Percentiles rank a stretch among this genome's conserved stretches.
These are phyloP conservation scores for Fusarium armeniacum DNA, from an alignment of 2,329 filamentous ascomycete genomes.

Conservation along the genomic window DNA sequence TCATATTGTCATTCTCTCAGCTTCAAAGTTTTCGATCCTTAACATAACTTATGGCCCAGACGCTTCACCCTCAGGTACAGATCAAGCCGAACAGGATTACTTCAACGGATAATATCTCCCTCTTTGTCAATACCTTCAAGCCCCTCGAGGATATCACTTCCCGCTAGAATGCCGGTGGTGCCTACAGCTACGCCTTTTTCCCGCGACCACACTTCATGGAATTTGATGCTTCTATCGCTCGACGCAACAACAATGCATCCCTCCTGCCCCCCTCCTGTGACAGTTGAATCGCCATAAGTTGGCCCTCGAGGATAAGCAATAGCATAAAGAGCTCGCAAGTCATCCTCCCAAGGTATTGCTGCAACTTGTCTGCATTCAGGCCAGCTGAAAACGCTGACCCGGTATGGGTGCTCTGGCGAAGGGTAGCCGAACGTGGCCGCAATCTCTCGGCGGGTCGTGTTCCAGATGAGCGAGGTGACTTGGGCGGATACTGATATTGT, in stretches of 20 bases:
- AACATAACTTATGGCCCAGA: constrained; percentile 35
- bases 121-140: constrained; percentile 84
- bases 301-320: constrained; percentile 79
- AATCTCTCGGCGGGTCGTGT: constrained; percentile 85
- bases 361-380: constrained; percentile 89
- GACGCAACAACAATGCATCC: constrained; percentile 88
- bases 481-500: constrained; percentile 94
- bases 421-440: constrained; percentile 94
- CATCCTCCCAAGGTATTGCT: constrained; percentile 85
- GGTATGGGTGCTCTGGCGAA: constrained; percentile 87
- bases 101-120: constrained; percentile 77
- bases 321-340: constrained; percentile 87
- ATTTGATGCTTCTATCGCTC: constrained; percentile 93
- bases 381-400: constrained; percentile 95
- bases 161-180: constrained; percentile 76
- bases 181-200: constrained; percentile 66
- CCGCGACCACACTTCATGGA: constrained; percentile 93
- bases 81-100: constrained; percentile 12
- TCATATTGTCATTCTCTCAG: constrained; percentile 32
- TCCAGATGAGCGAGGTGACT: constrained; percentile 94
- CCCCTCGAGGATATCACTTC: constrained; percentile 87
- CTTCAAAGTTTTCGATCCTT: constrained; percentile 20
- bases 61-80: constrained; percentile 10
- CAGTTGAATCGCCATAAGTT: constrained; percentile 48
- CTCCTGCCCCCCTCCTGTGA: constrained; percentile 52